Conservation (phyloP, 106 monocot species). For the Dendrobium chrysotoxum region DNA sequence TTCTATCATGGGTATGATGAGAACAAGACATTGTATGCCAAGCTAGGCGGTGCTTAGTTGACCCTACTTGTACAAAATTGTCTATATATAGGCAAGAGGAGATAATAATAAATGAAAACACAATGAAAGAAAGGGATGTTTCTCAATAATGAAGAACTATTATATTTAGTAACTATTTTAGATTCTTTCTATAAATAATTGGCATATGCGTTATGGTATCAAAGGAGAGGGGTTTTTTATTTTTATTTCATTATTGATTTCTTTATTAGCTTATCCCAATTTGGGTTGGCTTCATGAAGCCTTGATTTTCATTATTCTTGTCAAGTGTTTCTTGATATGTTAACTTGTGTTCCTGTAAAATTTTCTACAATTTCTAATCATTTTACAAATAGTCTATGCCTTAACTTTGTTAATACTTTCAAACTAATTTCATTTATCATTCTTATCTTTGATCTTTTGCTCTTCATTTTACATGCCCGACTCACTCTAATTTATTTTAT, state of each 20-base stretch:
- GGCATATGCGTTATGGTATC: too few relatives aligned
- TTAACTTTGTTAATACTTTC: background rate
- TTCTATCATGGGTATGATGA: too few relatives aligned
- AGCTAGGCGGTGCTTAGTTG: too few relatives aligned
- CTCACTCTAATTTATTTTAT: background rate
- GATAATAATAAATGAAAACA: too few relatives aligned
- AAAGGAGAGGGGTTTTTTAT: background rate
- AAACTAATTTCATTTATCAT: background rate
- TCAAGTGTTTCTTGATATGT: background rate
- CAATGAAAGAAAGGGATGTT: too few relatives aligned
- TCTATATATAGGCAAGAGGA: too few relatives aligned
- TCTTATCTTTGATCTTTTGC: background rate
- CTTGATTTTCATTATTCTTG: background rate
- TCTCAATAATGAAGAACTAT: too few relatives aligned
- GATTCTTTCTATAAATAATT: too few relatives aligned
- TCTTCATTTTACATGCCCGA: background rate
- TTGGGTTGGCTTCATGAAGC: background rate
- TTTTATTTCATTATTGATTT: background rate
- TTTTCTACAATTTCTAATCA: background rate
- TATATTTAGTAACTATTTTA: too few relatives aligned
- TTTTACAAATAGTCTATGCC: background rate
- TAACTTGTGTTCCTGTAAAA: too few relatives aligned
- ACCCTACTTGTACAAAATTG: too few relatives aligned
- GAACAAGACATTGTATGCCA: too few relatives aligned
- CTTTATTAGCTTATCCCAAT: background rate